Percentiles rank a stretch among this genome's conserved stretches.
These are phyloP conservation scores for Coriolopsis trogii DNA, from an alignment of 1,284 basidiomycete species.

Conservation along the genomic window DNA sequence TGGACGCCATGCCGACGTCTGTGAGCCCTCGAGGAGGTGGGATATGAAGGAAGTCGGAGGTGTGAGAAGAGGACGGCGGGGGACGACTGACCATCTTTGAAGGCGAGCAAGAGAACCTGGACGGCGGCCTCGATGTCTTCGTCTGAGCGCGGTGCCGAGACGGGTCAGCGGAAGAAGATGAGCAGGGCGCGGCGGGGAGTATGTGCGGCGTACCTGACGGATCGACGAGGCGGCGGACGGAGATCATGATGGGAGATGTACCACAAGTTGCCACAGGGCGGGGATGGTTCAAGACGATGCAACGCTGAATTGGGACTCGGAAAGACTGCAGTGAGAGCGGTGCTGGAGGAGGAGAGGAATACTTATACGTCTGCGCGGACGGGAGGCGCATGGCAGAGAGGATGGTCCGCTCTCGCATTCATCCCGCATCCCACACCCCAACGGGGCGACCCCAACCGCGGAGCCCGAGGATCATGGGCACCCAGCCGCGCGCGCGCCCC, in stretches of 20 bases:
- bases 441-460: constrained; percentile 17
- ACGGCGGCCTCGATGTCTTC: constrained; percentile 27
- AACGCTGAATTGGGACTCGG: background rate
- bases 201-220: constrained; percentile 21
- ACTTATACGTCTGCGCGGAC: constrained; percentile 20
- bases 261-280: too few species aligned
- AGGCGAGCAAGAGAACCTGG: constrained; percentile 22
- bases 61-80: background rate
- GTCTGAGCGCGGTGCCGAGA: constrained; percentile 9
- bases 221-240: constrained; percentile 21
- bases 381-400: too few species aligned
- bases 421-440: constrained; percentile 10
- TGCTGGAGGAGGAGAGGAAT: too few species aligned
- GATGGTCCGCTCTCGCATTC: too few species aligned
- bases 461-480: constrained; percentile 23
- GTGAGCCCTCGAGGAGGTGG: background rate
- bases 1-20: constrained; percentile 29
- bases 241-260: constrained; percentile 9
- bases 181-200: background rate
- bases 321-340: too few species aligned
- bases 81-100: constrained; percentile 25
- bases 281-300: background rate
- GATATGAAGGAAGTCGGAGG: background rate
- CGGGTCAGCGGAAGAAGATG: background rate
- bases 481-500: constrained; percentile 1